Evolutionary conservation across 208 protist species (phyloP).

Genomic region (Trypanosoma melophagium): DNA sequence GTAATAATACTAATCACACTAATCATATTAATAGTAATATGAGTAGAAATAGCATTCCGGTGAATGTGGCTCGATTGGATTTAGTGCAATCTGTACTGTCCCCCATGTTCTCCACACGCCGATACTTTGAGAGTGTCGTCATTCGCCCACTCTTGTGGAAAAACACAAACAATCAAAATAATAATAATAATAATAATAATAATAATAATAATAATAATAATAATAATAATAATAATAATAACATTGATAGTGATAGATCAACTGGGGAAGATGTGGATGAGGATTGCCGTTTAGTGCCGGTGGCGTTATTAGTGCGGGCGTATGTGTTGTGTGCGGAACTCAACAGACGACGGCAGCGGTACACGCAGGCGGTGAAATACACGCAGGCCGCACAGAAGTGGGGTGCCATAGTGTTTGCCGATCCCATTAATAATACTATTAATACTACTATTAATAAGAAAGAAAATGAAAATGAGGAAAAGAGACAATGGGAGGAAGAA

Average conservation of each 20-base stretch:
- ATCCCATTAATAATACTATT: background rate
- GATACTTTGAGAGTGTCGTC: conserved; percentile 20
- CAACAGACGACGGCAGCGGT: conserved; percentile 22
- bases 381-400: conserved; percentile 28
- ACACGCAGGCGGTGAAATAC: conserved; percentile 32
- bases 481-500: conserved; percentile 29
- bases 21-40: background rate
- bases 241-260: background rate
- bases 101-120: conserved; percentile 38
- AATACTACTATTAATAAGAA: background rate
- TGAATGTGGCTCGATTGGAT: conserved; percentile 35
- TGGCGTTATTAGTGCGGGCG: conserved; percentile 44
- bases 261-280: conserved; percentile 17
- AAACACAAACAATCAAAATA: background rate
- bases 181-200: background rate
- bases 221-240: background rate
- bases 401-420: conserved; percentile 6
- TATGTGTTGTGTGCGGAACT: conserved; percentile 40
- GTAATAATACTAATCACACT: background rate
- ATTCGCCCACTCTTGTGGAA: conserved; percentile 19
- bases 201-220: background rate
- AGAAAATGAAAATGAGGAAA: background rate
- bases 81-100: conserved; percentile 54
- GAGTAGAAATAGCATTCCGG: conserved; percentile 20
- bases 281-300: conserved; percentile 34